Evolutionary conservation across 2,329 filamentous ascomycete genomes (phyloP).

Genomic region (Cytospora schulzeri): DNA sequence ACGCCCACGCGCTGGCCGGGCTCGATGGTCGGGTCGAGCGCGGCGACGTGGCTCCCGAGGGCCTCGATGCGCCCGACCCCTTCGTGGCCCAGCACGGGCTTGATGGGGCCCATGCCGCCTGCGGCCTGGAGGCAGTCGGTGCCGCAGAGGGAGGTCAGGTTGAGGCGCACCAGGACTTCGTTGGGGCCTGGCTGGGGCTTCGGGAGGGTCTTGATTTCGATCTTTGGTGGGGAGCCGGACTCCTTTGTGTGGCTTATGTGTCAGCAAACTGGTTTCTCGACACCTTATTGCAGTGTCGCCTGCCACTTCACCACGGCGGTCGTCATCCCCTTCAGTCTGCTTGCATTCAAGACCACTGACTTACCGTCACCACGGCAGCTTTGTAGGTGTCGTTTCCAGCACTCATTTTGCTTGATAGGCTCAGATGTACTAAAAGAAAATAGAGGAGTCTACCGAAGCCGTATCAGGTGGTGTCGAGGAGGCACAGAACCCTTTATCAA

Average conservation of each 20-base stretch:
- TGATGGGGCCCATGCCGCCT: constrained; percentile 41
- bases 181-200: constrained; percentile 35
- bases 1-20: constrained; percentile 43
- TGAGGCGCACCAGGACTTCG: constrained; percentile 40
- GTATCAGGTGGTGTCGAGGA: neutral
- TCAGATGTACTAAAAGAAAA: too few species aligned
- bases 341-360: neutral
- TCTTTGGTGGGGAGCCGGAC: constrained; percentile 18
- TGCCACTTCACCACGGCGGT: neutral
- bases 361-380: constrained; percentile 26
- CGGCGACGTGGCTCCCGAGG: constrained; percentile 39
- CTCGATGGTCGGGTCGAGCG: constrained; percentile 31
- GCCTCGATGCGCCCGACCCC: constrained; percentile 44
- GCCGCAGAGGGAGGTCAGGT: constrained; percentile 42
- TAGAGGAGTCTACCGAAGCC: too few species aligned
- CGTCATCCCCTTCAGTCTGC: rapidly evolving
- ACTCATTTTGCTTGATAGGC: constrained; percentile 11
- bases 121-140: constrained; percentile 43
- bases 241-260: neutral
- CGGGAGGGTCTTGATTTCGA: constrained; percentile 32
- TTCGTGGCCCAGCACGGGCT: constrained; percentile 46
- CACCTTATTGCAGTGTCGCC: neutral
- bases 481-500: neutral
- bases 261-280: neutral
- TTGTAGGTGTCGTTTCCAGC: constrained; percentile 22